A percentile compares a stretch with the other conserved stretches of the same genome.
Evolutionary conservation across 2,329 filamentous ascomycete genomes (phyloP).

Genomic region (Apiospora malaysiana): DNA sequence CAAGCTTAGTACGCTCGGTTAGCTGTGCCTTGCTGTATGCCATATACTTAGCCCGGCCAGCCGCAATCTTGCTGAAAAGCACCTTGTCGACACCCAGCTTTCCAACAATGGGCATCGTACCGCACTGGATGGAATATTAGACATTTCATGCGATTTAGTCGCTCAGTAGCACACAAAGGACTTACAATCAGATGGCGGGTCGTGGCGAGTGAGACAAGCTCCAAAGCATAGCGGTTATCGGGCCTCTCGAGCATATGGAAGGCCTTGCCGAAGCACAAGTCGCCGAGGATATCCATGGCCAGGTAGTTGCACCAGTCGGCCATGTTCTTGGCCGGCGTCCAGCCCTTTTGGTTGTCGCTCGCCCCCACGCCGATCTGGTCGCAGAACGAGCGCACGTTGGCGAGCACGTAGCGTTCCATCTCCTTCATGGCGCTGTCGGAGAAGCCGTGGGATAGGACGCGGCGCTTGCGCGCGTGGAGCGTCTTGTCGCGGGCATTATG

Average conservation of each 20-base stretch:
- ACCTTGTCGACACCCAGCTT: slow-evolving; percentile 70
- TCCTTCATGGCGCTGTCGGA: slow-evolving; percentile 69
- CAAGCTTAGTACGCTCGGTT: slow-evolving; percentile 68
- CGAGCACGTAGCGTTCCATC: slow-evolving; percentile 71
- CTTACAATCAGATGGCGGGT: slow-evolving; percentile 72
- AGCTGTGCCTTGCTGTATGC: slow-evolving; percentile 72
- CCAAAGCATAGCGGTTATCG: slow-evolving; percentile 70
- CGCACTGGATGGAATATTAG: slow-evolving; percentile 56
- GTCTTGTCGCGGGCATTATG: slow-evolving; percentile 74
- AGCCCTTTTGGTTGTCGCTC: slow-evolving; percentile 56
- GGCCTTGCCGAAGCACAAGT: slow-evolving; percentile 66
- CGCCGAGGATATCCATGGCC: slow-evolving; percentile 67
- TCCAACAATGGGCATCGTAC: slow-evolving; percentile 73
- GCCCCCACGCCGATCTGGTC: slow-evolving; percentile 55
- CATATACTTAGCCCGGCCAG: slow-evolving; percentile 73
- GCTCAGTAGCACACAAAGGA: slow-evolving; percentile 27
- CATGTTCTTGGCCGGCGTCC: slow-evolving; percentile 67
- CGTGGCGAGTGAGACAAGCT: slow-evolving; percentile 70
- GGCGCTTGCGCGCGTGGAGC: slow-evolving; percentile 72
- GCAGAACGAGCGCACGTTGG: slow-evolving; percentile 71
- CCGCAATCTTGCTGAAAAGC: slow-evolving; percentile 70
- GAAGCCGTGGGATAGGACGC: slow-evolving; percentile 76
- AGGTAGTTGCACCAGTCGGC: slow-evolving; percentile 67
- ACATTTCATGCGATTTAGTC: neutral
- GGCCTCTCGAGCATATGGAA: slow-evolving; percentile 65